phyloP scores from a whole-genome alignment of 306 rosid genomes.

The Cicer arietinum region DNA sequence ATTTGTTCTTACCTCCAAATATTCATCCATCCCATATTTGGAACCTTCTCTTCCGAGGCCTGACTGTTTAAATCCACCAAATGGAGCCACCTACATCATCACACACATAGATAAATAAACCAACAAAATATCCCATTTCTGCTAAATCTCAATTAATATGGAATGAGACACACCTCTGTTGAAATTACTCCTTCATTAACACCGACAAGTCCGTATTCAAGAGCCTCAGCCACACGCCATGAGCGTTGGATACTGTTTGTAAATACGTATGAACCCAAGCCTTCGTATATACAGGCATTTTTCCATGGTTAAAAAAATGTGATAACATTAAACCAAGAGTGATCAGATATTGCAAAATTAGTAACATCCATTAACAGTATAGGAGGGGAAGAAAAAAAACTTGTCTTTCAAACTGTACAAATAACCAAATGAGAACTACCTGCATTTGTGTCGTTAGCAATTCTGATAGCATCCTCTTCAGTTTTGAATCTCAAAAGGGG shows the following conservation, averaged over 20 bases:
- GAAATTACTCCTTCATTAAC: constrained; percentile 92
- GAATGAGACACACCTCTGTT: constrained; percentile 74
- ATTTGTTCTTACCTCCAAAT: constrained; percentile 73
- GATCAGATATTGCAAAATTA: constrained; percentile 19
- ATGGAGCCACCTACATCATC: constrained; percentile 89
- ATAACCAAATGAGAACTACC: constrained; percentile 59
- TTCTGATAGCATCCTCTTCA: constrained; percentile 83
- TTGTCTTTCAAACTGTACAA: background rate
- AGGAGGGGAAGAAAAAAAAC: background rate
- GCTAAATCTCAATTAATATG: constrained; percentile 26
- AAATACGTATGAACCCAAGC: constrained; percentile 90
- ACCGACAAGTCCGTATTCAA: constrained; percentile 94
- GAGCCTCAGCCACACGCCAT: constrained; percentile 98
- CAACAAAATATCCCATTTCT: constrained; percentile 4
- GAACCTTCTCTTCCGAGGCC: constrained; percentile 99
- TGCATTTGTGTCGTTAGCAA: constrained; percentile 89
- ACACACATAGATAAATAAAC: constrained; percentile 24
- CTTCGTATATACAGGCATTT: constrained; percentile 49
- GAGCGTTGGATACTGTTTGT: constrained; percentile 88
- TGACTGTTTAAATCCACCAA: constrained; percentile 94
- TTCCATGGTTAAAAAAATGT: constrained; percentile 21
- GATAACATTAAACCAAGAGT: constrained; percentile 25
- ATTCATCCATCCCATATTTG: constrained; percentile 95
- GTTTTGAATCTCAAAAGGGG: constrained; percentile 86
- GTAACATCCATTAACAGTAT: background rate